Percentiles rank a stretch among this genome's conserved stretches.
phyloP scores from a whole-genome alignment of 2,329 filamentous ascomycete species.

The Mycosphaerella sp. region DNA sequence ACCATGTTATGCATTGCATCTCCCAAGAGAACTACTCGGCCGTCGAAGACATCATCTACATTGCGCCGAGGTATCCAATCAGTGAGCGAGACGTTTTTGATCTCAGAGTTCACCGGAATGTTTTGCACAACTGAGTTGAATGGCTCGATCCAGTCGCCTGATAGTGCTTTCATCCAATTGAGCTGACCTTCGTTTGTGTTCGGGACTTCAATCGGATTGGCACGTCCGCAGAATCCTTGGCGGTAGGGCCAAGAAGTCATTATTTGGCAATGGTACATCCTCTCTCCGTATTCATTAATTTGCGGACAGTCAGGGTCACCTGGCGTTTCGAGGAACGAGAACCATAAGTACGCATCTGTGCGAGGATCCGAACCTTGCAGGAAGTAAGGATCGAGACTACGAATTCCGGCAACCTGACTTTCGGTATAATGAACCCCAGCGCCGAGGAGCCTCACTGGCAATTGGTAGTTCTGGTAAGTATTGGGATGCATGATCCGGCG shows the following conservation, averaged over 20 bases:
- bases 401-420: constrained; percentile 40
- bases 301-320: constrained; percentile 29
- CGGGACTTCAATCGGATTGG: constrained; percentile 38
- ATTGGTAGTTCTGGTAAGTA: constrained; percentile 24
- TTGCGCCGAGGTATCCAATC: constrained; percentile 14
- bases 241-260: constrained; percentile 46
- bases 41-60: constrained; percentile 9
- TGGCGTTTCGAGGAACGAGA: constrained; percentile 49
- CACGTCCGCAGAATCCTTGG: constrained; percentile 20
- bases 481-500: constrained; percentile 9
- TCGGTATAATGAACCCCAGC: constrained; percentile 40
- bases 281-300: not conserved
- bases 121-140: constrained; percentile 17
- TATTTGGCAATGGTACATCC: constrained; percentile 29
- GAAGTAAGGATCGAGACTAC: constrained; percentile 45
- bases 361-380: constrained; percentile 50
- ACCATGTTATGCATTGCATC: constrained; percentile 40
- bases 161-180: constrained; percentile 18
- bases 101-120: constrained; percentile 13
- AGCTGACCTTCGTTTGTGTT: constrained; percentile 26
- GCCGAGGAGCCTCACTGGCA: constrained; percentile 45
- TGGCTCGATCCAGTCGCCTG: constrained; percentile 16
- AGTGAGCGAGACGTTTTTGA: constrained; percentile 17
- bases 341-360: constrained; percentile 49
- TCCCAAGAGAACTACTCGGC: constrained; percentile 36